Conservation (phyloP, 2,329 filamentous ascomycete genomes). For the Cladosporium velox region DNA sequence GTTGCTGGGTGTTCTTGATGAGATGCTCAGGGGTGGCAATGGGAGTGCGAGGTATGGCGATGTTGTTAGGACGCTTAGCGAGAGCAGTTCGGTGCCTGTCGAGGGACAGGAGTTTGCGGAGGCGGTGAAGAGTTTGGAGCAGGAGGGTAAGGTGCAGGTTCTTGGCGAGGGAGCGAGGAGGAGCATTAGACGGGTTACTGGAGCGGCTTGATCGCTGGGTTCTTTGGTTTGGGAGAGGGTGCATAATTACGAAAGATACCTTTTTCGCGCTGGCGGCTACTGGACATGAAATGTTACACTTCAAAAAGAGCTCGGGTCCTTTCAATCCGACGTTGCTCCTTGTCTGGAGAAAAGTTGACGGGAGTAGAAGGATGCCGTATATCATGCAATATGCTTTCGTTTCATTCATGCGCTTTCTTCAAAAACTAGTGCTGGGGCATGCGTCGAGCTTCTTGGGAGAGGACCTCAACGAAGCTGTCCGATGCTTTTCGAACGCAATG, state of each 20-base stretch:
- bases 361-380: not conserved
- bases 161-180: slow-evolving; percentile 82
- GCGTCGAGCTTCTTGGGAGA: not conserved
- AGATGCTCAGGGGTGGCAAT: slow-evolving; percentile 66
- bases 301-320: not conserved
- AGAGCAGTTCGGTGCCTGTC: slow-evolving; percentile 67
- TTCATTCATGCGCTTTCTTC: not conserved
- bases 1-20: slow-evolving; percentile 73
- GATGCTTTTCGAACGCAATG: not conserved
- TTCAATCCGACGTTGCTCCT: not conserved
- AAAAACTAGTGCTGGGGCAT: not conserved
- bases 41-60: slow-evolving; percentile 76
- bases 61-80: slow-evolving; percentile 69
- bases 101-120: slow-evolving; percentile 82
- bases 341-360: not conserved
- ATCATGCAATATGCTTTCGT: not conserved
- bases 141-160: slow-evolving; percentile 79
- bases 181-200: slow-evolving; percentile 74
- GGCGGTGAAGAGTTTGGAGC: slow-evolving; percentile 75
- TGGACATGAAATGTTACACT: not conserved
- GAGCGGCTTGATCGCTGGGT: slow-evolving; percentile 40
- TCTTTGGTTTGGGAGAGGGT: not conserved
- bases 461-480: not conserved
- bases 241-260: not conserved
- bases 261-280: not conserved